Evolutionary conservation across 164 flowering plant genomes (phyloP).

Genomic region (Magnolia officinalis): DNA sequence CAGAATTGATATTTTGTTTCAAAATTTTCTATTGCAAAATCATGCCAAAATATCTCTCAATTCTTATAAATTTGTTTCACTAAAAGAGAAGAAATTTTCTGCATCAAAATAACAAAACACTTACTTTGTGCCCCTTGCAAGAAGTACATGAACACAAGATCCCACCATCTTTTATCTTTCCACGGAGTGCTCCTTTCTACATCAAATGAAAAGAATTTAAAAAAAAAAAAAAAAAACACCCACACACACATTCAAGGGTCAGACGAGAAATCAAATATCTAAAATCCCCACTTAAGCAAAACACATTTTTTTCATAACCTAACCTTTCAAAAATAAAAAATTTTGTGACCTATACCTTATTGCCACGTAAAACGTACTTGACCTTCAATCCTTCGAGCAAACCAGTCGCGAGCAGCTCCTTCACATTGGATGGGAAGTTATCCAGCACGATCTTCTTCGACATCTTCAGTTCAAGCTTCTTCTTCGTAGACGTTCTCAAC

Average conservation of each 20-base stretch:
- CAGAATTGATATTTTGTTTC: neutral
- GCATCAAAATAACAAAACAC: constrained; percentile 12
- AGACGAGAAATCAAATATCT: too few species aligned
- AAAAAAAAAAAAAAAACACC: neutral
- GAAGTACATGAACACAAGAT: constrained; percentile 58
- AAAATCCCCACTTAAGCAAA: too few species aligned
- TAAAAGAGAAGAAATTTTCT: neutral
- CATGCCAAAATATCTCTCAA: neutral
- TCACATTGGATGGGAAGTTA: constrained; percentile 40
- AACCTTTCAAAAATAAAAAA: neutral
- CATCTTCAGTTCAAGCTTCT: constrained; percentile 30
- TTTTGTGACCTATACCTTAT: constrained; percentile 17
- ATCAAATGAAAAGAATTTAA: neutral
- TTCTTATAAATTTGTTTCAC: neutral
- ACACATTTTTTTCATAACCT: neutral
- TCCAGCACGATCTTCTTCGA: constrained; percentile 30
- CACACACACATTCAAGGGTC: neutral
- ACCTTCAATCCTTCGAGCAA: constrained; percentile 67
- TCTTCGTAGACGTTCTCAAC: constrained; percentile 5
- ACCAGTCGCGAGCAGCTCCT: constrained; percentile 62
- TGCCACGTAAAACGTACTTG: constrained; percentile 29
- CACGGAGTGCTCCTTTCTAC: constrained; percentile 44
- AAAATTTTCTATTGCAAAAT: neutral
- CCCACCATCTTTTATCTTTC: constrained; percentile 54
- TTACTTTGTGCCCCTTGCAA: constrained; percentile 61